Conservation (phyloP, 345 rosid species). For the Euphorbia pulcherrima region DNA sequence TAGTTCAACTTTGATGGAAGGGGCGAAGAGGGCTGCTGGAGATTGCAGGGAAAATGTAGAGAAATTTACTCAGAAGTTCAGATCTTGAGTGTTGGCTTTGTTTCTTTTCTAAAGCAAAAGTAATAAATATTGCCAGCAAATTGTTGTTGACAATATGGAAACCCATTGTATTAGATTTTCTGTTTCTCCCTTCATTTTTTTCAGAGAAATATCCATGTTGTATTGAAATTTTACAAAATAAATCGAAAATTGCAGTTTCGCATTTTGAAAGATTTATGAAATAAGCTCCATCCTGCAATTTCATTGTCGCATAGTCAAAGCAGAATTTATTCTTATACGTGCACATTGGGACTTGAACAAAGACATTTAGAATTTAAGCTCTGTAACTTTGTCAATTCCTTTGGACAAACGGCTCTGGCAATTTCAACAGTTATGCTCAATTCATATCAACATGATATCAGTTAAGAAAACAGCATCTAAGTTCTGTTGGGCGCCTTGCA, state of each 20-base stretch:
- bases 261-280: neutral
- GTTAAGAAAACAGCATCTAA: no score
- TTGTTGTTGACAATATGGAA: conserved; percentile 6
- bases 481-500: no score
- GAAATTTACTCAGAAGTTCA: conserved; percentile 64
- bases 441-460: no score
- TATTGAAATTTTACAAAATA: neutral
- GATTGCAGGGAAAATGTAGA: conserved; percentile 65
- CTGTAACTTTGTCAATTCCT: no score
- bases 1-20: conserved; percentile 45
- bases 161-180: neutral
- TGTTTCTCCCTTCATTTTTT: neutral
- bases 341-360: no score
- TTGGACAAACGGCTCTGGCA: no score
- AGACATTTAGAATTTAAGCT: no score
- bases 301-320: no score
- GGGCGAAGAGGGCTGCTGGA: conserved; percentile 49
- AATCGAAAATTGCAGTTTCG: neutral
- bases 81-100: conserved; percentile 20
- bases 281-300: neutral
- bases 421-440: no score
- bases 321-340: no score
- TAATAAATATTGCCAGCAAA: conserved; percentile 18
- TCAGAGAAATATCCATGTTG: neutral
- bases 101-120: neutral